Evolutionary conservation across 345 rosid genomes (phyloP).

Genomic region (Bruguiera parviflora): DNA sequence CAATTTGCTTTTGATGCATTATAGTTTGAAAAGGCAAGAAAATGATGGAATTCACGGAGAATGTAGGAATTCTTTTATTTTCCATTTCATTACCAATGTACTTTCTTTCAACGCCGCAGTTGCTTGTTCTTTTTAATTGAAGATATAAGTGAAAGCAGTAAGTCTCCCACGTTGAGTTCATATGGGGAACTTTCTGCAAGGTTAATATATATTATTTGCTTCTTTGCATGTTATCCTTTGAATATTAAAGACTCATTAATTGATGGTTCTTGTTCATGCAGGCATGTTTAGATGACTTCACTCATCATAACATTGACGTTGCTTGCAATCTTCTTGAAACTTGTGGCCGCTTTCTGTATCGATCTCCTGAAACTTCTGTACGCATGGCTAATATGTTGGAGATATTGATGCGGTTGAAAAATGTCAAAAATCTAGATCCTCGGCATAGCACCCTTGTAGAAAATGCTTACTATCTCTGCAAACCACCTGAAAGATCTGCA

Average conservation of each 20-base stretch:
- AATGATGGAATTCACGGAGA: background rate
- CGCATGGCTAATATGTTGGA: conserved; percentile 98
- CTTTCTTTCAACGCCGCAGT: background rate
- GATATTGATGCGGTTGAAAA: conserved; percentile 98
- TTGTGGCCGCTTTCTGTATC: conserved; percentile 95
- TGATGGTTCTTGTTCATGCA: conserved; percentile 25
- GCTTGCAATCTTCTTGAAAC: conserved; percentile 99
- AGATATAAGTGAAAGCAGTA: background rate
- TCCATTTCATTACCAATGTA: background rate
- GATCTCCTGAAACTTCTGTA: conserved; percentile 90
- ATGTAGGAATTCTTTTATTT: background rate
- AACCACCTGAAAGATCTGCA: conserved; percentile 99
- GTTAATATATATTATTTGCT: conserved; percentile 8
- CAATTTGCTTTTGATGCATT: background rate
- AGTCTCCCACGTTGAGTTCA: background rate
- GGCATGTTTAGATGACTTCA: conserved; percentile 98
- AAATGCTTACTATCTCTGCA: conserved; percentile 97
- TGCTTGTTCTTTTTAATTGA: background rate
- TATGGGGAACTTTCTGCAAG: conserved; percentile 1
- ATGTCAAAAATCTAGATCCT: conserved; percentile 97
- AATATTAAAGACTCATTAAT: background rate
- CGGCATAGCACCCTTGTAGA: conserved; percentile 97
- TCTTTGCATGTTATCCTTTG: background rate
- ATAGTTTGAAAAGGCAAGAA: background rate
- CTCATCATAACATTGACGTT: conserved; percentile 98